phyloP scores from a whole-genome alignment of 495 filamentous ascomycete species.

The Pyrenula aspistea region DNA sequence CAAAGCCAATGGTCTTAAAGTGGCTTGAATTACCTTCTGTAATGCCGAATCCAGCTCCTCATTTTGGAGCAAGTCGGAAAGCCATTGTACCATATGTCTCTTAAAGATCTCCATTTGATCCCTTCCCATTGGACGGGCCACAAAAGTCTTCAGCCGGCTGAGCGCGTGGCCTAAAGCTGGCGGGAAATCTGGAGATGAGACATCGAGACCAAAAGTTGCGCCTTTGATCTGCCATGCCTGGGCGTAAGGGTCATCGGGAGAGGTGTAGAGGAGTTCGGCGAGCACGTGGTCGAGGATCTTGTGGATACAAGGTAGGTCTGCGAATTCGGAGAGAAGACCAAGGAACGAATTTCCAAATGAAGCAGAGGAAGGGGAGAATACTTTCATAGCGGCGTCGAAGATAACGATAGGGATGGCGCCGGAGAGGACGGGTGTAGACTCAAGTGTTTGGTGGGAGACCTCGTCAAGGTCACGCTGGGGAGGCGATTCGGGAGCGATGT shows the following conservation, averaged over 20 bases:
- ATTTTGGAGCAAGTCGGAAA: constrained; percentile 39
- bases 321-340: constrained; percentile 60
- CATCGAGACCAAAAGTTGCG: constrained; percentile 52
- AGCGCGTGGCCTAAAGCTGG: constrained; percentile 53
- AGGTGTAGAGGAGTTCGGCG: constrained; percentile 43
- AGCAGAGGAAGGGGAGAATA: constrained; percentile 48
- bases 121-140: constrained; percentile 2
- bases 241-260: constrained; percentile 45
- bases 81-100: constrained; percentile 35
- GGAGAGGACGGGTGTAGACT: constrained; percentile 67
- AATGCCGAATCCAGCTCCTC: constrained; percentile 55
- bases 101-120: constrained; percentile 4
- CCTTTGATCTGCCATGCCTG: constrained; percentile 59
- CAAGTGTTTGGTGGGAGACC: constrained; percentile 46
- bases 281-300: constrained; percentile 71
- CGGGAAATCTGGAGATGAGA: constrained; percentile 60
- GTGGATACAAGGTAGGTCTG: constrained; percentile 44
- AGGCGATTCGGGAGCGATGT: constrained; percentile 47
- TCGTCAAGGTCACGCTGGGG: constrained; percentile 38
- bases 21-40: constrained; percentile 50
- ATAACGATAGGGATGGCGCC: constrained; percentile 89
- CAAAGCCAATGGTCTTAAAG: constrained; percentile 25
- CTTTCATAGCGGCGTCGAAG: constrained; percentile 76
- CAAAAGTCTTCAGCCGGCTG: constrained; percentile 37
- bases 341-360: constrained; percentile 65